Conservation (phyloP, 768 basidiomycete genomes). For the Tulasnella sp. region DNA sequence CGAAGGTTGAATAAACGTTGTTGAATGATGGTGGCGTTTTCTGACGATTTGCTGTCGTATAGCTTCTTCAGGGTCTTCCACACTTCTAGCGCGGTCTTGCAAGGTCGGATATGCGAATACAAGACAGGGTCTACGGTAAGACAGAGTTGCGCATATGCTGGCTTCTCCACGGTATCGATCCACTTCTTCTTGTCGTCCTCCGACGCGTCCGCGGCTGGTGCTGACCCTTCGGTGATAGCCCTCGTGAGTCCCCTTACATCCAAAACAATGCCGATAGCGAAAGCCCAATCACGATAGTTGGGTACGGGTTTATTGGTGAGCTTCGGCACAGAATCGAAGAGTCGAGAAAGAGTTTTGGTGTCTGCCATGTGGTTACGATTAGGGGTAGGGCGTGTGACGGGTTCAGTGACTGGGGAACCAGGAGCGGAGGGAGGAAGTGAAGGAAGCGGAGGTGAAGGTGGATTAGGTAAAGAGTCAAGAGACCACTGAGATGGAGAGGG, state of each 20-base stretch:
- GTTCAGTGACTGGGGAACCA: too few relatives aligned
- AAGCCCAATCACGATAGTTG: neutral
- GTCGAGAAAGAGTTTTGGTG: too few relatives aligned
- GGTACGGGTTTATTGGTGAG: neutral
- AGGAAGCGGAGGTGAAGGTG: too few relatives aligned
- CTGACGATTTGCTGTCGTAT: neutral
- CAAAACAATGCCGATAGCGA: neutral
- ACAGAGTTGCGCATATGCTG: neutral
- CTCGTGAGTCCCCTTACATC: neutral
- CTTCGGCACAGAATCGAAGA: too few relatives aligned
- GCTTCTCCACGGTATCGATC: neutral
- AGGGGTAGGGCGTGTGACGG: too few relatives aligned
- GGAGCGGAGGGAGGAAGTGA: too few relatives aligned
- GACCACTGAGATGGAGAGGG: too few relatives aligned
- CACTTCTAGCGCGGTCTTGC: neutral
- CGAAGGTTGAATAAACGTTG: neutral
- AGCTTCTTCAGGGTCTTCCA: neutral
- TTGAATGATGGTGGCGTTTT: neutral
- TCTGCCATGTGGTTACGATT: too few relatives aligned
- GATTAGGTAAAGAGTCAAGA: too few relatives aligned
- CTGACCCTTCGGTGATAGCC: neutral
- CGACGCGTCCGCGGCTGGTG: neutral
- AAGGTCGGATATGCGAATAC: neutral
- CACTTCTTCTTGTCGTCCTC: neutral
- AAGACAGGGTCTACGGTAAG: neutral